phyloP scores from a whole-genome alignment of 176 grass and related monocot genomes.

The Eragrostis nindensis region DNA sequence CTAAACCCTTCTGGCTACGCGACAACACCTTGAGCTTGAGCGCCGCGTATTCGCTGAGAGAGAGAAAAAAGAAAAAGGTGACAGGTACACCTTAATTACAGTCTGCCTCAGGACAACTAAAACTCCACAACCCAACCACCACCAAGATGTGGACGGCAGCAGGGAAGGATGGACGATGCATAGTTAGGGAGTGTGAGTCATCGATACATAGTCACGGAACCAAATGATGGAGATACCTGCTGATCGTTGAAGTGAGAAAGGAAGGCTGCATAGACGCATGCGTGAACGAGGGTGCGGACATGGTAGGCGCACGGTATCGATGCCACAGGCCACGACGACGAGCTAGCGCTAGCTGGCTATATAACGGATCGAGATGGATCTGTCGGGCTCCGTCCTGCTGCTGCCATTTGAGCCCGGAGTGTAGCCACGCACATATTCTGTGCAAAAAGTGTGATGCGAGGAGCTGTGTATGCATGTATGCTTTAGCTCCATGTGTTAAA shows the following conservation, averaged over 20 bases:
- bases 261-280: not conserved
- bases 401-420: not conserved
- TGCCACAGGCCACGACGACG: not conserved
- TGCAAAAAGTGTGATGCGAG: not conserved
- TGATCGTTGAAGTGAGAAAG: slow-evolving; percentile 3
- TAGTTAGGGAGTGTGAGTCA: not conserved
- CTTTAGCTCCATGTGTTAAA: not conserved
- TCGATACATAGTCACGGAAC: not conserved
- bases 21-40: too few species aligned
- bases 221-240: not conserved
- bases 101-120: too few species aligned
- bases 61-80: too few species aligned
- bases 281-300: not conserved
- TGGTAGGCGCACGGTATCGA: not conserved
- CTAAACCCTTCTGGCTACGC: too few species aligned
- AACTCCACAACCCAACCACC: too few species aligned
- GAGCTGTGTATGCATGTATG: not conserved
- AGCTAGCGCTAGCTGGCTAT: not conserved
- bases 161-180: not conserved
- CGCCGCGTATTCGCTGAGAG: too few species aligned
- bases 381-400: too few species aligned
- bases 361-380: too few species aligned
- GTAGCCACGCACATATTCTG: slow-evolving; percentile 22
- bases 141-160: too few species aligned
- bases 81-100: too few species aligned